phyloP scores from a whole-genome alignment of 2,329 filamentous ascomycete species.

The Colletotrichum eremochloae region DNA sequence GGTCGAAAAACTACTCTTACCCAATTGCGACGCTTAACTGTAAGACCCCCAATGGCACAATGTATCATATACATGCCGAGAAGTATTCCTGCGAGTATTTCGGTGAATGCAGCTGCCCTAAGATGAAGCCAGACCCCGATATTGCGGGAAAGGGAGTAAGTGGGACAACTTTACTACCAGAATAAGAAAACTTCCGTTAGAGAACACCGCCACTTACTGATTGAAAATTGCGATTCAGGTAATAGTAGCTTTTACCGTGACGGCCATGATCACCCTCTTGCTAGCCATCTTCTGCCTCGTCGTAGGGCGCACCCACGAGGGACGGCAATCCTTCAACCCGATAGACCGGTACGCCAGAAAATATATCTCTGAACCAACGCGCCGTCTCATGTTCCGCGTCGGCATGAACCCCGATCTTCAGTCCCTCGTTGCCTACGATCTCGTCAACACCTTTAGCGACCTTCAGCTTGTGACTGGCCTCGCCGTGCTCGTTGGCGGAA shows the following conservation, averaged over 20 bases:
- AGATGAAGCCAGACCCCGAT: conserved; percentile 17
- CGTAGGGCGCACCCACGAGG: conserved; percentile 16
- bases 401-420: conserved; percentile 13
- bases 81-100: conserved; percentile 9
- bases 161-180: neutral
- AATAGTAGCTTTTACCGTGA: neutral
- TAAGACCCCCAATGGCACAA: neutral
- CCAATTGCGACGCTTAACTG: neutral
- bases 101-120: conserved; percentile 14
- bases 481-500: conserved; percentile 40
- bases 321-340: conserved; percentile 22
- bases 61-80: conserved; percentile 1
- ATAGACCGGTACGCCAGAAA: conserved; percentile 23
- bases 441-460: conserved; percentile 45
- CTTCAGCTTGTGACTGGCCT: conserved; percentile 46
- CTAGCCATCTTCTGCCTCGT: conserved; percentile 19
- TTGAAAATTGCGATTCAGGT: neutral
- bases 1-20: neutral
- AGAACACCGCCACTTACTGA: neutral
- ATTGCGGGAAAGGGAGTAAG: conserved; percentile 18
- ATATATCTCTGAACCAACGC: conserved; percentile 6
- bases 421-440: conserved; percentile 37
- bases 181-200: rapidly evolving
- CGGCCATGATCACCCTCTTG: conserved; percentile 14
- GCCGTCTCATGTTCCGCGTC: conserved; percentile 1